Base-by-base conservation (phyloP, 805 yeast species). In the Teunomyces barrocoloradensis region DNA sequence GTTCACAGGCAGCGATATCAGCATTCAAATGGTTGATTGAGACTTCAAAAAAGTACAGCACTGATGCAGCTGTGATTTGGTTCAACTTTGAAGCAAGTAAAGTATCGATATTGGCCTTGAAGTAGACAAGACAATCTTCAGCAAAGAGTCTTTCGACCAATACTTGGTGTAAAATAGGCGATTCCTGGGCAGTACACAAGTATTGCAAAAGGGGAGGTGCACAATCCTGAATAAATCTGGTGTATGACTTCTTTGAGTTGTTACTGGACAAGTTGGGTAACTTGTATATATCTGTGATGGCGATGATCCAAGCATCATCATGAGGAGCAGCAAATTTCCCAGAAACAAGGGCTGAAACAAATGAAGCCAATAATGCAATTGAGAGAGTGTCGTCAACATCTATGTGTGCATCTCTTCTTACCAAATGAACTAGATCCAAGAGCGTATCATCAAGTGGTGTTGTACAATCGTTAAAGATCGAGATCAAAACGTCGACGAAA, bases 1-100 rank as follows among this genome's bases (percentile, higher is more conserved):
- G 61, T 59, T 85, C 89, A 39, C 84, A 65, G 2, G 68, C 58
- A 0, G 55, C 42, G 27, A 74, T 62, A 40, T 50, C 68, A 44
- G 46, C 61, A 42, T 59, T 72, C 52, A 50, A 64, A 41, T 44
- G 64, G 36, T 56, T 58, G 43, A 65, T 71, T 56, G 54, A 64
- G 46, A 56, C 50, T 51, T 25, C 53, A 55, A 47, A 77, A 36
- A 56, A 63, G 43, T 13, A 48, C 25, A 23, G 48, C 5, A 53
- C 49, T 17, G 53, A 59, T 17, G n/a, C 45, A 21, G 36, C 10
- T 45, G 46, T 39, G 45, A 50, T 17, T 29, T 46, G 39, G 52
- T 36, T 46, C 59, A 39, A 45, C 42, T 64, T 63, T 11, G 34
- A 20, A 4, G 29, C 17, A 21, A 73, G 44, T 10, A 75, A 54